Conservation (phyloP, 1,284 basidiomycete species). For the Testicularia cyperi region DNA sequence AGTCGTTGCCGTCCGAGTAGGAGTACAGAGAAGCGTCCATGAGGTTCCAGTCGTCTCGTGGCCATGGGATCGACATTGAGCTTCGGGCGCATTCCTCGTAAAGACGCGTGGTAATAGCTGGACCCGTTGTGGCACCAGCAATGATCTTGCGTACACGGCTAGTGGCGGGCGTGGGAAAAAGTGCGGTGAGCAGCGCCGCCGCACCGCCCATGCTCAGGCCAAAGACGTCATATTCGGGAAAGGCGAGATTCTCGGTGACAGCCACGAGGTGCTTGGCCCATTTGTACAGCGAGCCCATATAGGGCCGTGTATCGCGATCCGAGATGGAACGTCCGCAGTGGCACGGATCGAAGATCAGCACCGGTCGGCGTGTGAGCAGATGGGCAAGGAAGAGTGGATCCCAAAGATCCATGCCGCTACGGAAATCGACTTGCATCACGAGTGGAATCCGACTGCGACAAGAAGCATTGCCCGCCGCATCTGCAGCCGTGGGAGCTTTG, state of each 20-base stretch:
- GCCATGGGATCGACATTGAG: conserved; percentile 33
- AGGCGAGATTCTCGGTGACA: conserved; percentile 15
- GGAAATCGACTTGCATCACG: conserved; percentile 30
- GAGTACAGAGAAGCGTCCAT: conserved; percentile 27
- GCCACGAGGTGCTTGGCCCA: conserved; percentile 32
- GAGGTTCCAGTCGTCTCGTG: conserved; percentile 31
- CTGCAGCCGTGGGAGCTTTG: neutral
- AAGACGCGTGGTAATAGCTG: conserved; percentile 25
- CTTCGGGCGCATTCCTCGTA: conserved; percentile 29
- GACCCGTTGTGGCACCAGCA: conserved; percentile 19
- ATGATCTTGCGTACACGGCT: conserved; percentile 24
- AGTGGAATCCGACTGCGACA: conserved; percentile 10
- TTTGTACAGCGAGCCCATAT: conserved; percentile 35
- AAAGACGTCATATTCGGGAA: conserved; percentile 22
- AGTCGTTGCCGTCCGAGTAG: conserved; percentile 18
- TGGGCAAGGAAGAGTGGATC: conserved; percentile 39
- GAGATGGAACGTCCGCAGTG: conserved; percentile 27
- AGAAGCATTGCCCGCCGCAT: too few species aligned
- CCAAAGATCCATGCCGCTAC: conserved; percentile 29
- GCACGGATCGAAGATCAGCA: conserved; percentile 29
- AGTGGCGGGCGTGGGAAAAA: conserved; percentile 16
- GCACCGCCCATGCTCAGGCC: conserved; percentile 22
- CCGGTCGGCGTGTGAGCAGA: conserved; percentile 29
- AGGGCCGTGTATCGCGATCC: conserved; percentile 26
- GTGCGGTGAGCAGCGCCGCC: conserved; percentile 18